phyloP scores from a whole-genome alignment of 805 yeast species.

The Groenewaldozyma tartarivorans region DNA sequence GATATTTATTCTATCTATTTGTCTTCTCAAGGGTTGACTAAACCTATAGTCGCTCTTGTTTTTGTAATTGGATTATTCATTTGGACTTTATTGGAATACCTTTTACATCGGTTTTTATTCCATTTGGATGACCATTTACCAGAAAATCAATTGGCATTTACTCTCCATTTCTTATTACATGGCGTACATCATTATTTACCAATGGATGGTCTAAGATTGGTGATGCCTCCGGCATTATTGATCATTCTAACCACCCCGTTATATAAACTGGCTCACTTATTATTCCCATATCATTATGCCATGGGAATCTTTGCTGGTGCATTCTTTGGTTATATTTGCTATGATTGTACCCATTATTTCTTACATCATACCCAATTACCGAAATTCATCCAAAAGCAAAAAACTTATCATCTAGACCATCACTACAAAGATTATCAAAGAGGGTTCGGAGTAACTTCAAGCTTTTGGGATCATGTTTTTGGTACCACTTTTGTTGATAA shows the following conservation, averaged over 20 bases:
- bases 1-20: slow-evolving; percentile 52
- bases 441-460: slow-evolving; percentile 93
- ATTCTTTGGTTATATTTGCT: slow-evolving; percentile 81
- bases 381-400: slow-evolving; percentile 59
- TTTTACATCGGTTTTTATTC: slow-evolving; percentile 83
- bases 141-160: slow-evolving; percentile 59
- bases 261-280: slow-evolving; percentile 61
- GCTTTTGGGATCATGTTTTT: slow-evolving; percentile 90
- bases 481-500: slow-evolving; percentile 57
- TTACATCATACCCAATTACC: slow-evolving; percentile 87
- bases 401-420: slow-evolving; percentile 91
- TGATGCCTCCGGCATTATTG: slow-evolving; percentile 91
- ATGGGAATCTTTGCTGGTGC: slow-evolving; percentile 96
- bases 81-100: slow-evolving; percentile 90
- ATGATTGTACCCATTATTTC: slow-evolving; percentile 90
- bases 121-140: slow-evolving; percentile 87
- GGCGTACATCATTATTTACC: slow-evolving; percentile 97
- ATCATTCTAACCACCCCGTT: slow-evolving; percentile 67
- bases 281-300: slow-evolving; percentile 76
- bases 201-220: slow-evolving; percentile 88
- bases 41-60: slow-evolving; percentile 40
- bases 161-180: slow-evolving; percentile 82
- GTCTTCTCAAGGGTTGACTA: slow-evolving; percentile 45
- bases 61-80: slow-evolving; percentile 77
- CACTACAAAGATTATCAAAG: slow-evolving; percentile 95